Evolutionary conservation across 2,329 filamentous ascomycete genomes (phyloP), one percentile per base, ranked within the genome.

Genomic region (Fusarium begoniae): DNA sequence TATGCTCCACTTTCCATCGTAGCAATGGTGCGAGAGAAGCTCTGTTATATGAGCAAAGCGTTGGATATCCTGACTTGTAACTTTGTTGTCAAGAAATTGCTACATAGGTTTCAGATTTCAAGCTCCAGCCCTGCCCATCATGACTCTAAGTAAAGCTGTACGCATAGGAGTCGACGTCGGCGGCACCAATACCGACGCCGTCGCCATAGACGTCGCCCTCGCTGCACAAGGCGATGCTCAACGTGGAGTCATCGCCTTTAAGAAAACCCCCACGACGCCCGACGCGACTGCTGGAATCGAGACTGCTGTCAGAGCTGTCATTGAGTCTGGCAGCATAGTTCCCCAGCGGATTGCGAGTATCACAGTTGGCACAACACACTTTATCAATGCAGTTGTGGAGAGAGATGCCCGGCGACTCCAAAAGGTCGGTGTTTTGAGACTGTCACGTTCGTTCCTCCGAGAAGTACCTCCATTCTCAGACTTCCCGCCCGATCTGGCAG

Each of bases 331-430:
- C 72, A 74, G 2, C 73, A 81, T 30, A 80, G 87, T 38, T 40
- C 51, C 51, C 4, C 32, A 54, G 35, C 51, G 51, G 5, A 54
- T 54, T 6, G 51, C 51, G 2, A 54, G 81, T 81, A 15, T 83
- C 82, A 63, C 81, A 86, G 26, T 84, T 82, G 85, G 85, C 50
- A 86, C 85, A 8, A 88, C 87, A 4, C 86, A 88, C 63, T 89
- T 89, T 70, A 82, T 89, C 72, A 89, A 89, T 67, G 87, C 87
- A 26, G 84, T 89, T 5, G 80, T 89, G 1, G 85, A 88, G 77
- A 79, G 84, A 26, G 63, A 66, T 86, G 87, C 66, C 78, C 79
- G 22, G 60, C 79, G 7, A 80, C 37, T 85, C 3, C 78, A 87
- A 76, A 43, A 85, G 85, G 72, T 74, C 8, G 47, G 38, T 13